phyloP scores from a whole-genome alignment of 208 protist species.

The Tritrichomonas foetus region DNA sequence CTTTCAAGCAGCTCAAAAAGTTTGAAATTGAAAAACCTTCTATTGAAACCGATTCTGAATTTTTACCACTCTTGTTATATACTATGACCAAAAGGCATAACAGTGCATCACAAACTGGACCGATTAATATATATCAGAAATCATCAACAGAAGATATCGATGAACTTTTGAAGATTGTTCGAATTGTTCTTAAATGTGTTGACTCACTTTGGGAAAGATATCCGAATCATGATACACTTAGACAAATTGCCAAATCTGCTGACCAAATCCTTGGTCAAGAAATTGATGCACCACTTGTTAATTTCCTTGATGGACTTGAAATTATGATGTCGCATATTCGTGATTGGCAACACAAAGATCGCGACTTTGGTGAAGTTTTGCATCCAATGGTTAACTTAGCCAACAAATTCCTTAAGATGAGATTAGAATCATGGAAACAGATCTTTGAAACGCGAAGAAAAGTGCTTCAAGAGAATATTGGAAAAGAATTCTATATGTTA shows the following conservation, averaged over 20 bases:
- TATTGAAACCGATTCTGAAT: not conserved
- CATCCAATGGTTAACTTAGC: not conserved
- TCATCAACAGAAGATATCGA: not conserved
- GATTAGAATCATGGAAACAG: conserved; percentile 27
- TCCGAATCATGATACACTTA: not conserved
- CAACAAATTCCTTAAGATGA: not conserved
- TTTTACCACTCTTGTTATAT: not conserved
- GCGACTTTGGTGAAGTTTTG: not conserved
- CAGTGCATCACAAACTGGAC: no score
- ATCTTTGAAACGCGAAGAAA: conserved; percentile 4
- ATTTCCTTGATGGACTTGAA: not conserved
- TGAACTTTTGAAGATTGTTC: not conserved
- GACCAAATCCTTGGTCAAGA: not conserved
- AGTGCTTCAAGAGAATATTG: not conserved
- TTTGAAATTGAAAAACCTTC: not conserved
- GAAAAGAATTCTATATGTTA: not conserved
- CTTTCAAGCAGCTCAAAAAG: not conserved
- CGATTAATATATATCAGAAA: conserved; percentile 33
- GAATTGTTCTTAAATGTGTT: not conserved
- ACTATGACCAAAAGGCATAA: not conserved
- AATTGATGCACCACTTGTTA: not conserved
- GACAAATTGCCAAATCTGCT: not conserved
- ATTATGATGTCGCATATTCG: not conserved
- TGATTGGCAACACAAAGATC: not conserved
- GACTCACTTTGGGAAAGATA: not conserved